Conservation (phyloP, 73 alveolate species). For the Tetrahymena thermophila region DNA sequence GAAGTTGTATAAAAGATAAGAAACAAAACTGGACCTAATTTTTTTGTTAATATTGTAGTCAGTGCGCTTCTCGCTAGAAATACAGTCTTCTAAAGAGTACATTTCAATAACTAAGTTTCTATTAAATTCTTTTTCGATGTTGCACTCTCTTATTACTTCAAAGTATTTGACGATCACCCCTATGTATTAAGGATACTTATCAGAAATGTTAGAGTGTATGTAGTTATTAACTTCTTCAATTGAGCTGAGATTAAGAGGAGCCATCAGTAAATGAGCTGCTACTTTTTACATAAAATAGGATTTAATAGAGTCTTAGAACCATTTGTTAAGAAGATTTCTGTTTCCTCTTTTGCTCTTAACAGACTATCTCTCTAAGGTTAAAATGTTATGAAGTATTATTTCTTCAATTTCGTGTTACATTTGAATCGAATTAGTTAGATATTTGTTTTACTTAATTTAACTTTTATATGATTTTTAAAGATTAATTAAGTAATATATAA, state of each 20-base stretch:
- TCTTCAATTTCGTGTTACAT: background rate
- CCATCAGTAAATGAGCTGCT: background rate
- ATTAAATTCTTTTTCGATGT: background rate
- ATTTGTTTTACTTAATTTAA: too few species aligned
- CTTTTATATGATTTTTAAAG: too few species aligned
- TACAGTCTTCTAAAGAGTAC: background rate
- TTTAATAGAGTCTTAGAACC: background rate
- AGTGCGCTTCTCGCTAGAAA: background rate
- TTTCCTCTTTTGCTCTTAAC: background rate
- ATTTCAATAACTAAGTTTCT: background rate
- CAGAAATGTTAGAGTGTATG: background rate
- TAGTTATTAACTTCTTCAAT: background rate
- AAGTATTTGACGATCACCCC: background rate
- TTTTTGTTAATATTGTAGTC: background rate
- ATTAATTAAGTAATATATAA: too few species aligned
- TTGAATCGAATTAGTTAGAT: too few species aligned
- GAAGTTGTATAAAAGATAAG: background rate
- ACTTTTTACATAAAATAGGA: background rate
- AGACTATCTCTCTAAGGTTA: background rate
- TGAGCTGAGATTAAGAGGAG: background rate
- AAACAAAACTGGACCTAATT: background rate
- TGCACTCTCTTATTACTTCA: background rate
- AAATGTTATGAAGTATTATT: background rate
- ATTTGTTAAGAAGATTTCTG: background rate
- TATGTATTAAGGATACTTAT: background rate